These are phyloP conservation scores for Carex littledalei DNA, from an alignment of 176 grass and related monocot genomes.

Conservation along the genomic window DNA sequence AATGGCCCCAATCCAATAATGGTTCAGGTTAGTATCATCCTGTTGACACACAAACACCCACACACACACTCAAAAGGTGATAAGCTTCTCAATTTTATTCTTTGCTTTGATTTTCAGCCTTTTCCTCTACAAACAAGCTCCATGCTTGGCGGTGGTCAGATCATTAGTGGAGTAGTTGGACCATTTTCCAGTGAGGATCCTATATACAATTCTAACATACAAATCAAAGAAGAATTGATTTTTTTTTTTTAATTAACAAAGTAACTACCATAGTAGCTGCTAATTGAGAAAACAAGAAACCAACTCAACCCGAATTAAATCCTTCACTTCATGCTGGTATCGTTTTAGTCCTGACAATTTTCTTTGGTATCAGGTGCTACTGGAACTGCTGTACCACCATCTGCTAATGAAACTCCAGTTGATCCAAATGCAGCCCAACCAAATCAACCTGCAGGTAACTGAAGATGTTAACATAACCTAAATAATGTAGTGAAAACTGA, in stretches of 20 bases:
- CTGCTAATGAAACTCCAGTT: neutral
- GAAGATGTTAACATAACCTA: neutral
- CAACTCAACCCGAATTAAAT: neutral
- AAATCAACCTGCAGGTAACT: constrained; percentile 22
- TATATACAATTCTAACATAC: constrained; percentile 40
- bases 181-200: constrained; percentile 49
- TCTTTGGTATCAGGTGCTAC: neutral
- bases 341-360: neutral
- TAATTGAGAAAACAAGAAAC: neutral
- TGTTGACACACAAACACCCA: neutral
- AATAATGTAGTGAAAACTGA: neutral
- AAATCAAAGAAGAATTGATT: constrained; percentile 13
- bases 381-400: constrained; percentile 13
- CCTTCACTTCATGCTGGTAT: neutral
- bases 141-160: constrained; percentile 47
- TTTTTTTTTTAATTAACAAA: neutral
- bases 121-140: constrained; percentile 55
- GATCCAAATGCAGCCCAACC: constrained; percentile 14
- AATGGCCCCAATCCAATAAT: constrained; percentile 93
- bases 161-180: constrained; percentile 51
- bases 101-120: constrained; percentile 41
- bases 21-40: constrained; percentile 76
- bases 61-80: neutral
- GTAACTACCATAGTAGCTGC: neutral
- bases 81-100: neutral